These are phyloP conservation scores for Glycyrrhiza uralensis DNA, from an alignment of 306 rosid genomes.

Conservation along the genomic window DNA sequence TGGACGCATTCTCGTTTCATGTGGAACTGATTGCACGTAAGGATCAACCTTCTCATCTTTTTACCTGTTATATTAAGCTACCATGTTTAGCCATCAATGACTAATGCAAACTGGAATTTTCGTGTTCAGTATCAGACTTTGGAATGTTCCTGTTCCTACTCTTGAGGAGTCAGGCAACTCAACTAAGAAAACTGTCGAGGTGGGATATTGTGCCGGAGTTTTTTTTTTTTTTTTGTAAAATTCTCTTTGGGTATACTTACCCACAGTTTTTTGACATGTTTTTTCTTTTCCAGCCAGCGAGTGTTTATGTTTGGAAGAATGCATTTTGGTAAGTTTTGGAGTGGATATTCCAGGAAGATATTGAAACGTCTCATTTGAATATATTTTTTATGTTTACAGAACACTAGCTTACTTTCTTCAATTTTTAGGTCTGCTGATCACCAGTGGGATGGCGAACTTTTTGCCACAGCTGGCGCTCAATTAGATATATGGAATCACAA, in stretches of 20 bases:
- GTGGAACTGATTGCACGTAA: slow-evolving; percentile 94
- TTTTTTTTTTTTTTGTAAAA: neutral
- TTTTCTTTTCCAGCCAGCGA: slow-evolving; percentile 52
- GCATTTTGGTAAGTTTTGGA: slow-evolving; percentile 72
- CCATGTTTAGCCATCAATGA: neutral
- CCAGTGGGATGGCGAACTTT: slow-evolving; percentile 78
- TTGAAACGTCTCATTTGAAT: neutral
- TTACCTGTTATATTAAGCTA: neutral
- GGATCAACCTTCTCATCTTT: slow-evolving; percentile 13
- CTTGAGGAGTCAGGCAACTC: slow-evolving; percentile 41
- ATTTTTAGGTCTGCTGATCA: slow-evolving; percentile 81
- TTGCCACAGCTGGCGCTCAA: slow-evolving; percentile 95
- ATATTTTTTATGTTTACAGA: neutral
- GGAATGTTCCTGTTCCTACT: slow-evolving; percentile 65
- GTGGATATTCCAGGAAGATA: slow-evolving; percentile 7
- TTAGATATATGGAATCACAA: slow-evolving; percentile 89
- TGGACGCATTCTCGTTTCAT: slow-evolving; percentile 78
- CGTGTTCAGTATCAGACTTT: slow-evolving; percentile 69
- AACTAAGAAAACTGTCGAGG: slow-evolving; percentile 49
- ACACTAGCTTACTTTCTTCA: neutral
- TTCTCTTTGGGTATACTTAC: neutral
- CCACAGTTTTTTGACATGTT: slow-evolving; percentile 24
- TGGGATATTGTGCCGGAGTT: slow-evolving; percentile 19
- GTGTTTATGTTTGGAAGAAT: slow-evolving; percentile 67
- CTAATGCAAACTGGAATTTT: slow-evolving; percentile 21